These are phyloP conservation scores for Ophiosphaerella korrae DNA, from an alignment of 2,329 filamentous ascomycete genomes.

Conservation along the genomic window DNA sequence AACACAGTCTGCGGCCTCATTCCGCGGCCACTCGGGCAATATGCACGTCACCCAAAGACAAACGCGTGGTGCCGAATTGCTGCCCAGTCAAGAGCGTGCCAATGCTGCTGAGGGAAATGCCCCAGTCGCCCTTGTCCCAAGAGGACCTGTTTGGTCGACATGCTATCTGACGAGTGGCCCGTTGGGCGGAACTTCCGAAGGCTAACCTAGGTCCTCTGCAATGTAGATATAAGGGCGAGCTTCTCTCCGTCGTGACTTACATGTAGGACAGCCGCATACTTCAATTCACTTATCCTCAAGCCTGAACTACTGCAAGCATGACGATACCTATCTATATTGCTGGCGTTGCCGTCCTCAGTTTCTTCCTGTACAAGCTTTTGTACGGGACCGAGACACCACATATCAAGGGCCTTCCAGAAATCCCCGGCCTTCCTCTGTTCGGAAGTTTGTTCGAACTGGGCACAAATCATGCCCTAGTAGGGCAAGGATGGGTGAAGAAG, in stretches of 20 bases:
- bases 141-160: too few species aligned
- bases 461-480: constrained; percentile 53
- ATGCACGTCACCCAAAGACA: too few species aligned
- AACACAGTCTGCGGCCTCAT: too few species aligned
- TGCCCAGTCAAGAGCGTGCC: too few species aligned
- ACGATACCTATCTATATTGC: constrained; percentile 50
- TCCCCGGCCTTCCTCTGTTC: constrained; percentile 55
- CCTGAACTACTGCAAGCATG: constrained; percentile 23
- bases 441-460: constrained; percentile 55
- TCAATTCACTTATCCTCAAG: not conserved
- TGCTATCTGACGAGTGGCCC: too few species aligned
- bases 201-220: too few species aligned
- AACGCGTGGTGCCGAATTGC: too few species aligned
- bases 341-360: constrained; percentile 48
- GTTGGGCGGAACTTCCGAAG: too few species aligned
- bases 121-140: too few species aligned
- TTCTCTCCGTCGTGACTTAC: not conserved
- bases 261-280: too few species aligned
- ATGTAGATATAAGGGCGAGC: not conserved
- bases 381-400: constrained; percentile 55
- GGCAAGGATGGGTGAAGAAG: constrained; percentile 53
- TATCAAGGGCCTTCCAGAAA: constrained; percentile 55
- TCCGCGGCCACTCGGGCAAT: too few species aligned
- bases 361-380: constrained; percentile 48
- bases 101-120: too few species aligned